Evolutionary conservation across 2,329 filamentous ascomycete species (phyloP), one percentile per base, ranked within the genome.

Genomic region (Botrytis squamosa): DNA sequence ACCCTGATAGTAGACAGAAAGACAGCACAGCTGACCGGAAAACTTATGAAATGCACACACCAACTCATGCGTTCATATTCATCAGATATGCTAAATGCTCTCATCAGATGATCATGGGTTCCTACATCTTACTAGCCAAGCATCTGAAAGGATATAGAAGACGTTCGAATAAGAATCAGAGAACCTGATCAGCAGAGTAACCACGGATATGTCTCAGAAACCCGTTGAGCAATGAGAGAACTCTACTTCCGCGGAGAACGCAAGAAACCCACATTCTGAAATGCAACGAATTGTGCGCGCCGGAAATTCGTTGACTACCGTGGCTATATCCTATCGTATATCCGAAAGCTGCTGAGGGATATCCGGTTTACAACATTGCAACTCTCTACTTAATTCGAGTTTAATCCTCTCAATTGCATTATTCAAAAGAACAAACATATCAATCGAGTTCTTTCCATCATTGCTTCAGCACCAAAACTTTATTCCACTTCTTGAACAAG

Each of bases 241-340:
- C 7, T 49, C 33, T 38, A 25, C 6, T 66, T 33, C 44, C 29
- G 20, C 29, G 29, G 29, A 25, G 20, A 36, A 22, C 29, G 6
- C 12, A 36, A 25, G 8, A 20, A 18, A n/a, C 18, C 4, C 3
- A 22, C 1, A 4, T 5, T 36, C 9, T 46, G 29, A 16, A 25
- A 4, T 22, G 29, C 46, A 29, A 16, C 1, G 8, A 14, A 42
- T 40, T n/a, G 16, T 42, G 18, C 3, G n/a, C 3, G 5, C 22
- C 49, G 46, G 25, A 33, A 55, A 22, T n/a, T n/a, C 22, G 4
- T 68, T 42, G 29, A 52, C 49, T 33, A 22, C 3, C 3, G 12
- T 68, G 36, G 18, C 49, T 68, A 69, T 69, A 69, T 69, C 66
- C 66, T 18, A 18, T 42, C 18, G 49, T 69, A 69, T 44, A 69